These are phyloP conservation scores for Jaenimonas drosophilae DNA, from an alignment of 208 protist genomes.

Conservation along the genomic window DNA sequence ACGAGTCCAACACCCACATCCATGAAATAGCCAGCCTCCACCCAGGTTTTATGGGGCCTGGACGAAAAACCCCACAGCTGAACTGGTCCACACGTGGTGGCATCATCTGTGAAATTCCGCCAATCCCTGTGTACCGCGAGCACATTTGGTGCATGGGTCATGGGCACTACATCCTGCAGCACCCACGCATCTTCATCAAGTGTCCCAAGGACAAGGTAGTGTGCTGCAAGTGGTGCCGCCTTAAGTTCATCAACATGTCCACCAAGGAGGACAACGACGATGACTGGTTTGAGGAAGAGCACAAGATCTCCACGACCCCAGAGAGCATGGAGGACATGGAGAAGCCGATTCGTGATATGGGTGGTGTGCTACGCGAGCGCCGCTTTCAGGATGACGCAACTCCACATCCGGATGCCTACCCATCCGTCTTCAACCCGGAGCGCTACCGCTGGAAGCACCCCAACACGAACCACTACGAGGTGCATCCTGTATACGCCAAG, in stretches of 20 bases:
- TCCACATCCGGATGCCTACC: slow-evolving; percentile 76
- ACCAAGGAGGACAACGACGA: slow-evolving; percentile 83
- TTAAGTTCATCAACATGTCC: slow-evolving; percentile 88
- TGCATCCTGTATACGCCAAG: slow-evolving; percentile 64
- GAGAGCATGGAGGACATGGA: slow-evolving; percentile 65
- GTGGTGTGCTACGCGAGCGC: slow-evolving; percentile 54
- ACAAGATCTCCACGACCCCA: slow-evolving; percentile 79
- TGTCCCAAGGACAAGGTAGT: slow-evolving; percentile 67
- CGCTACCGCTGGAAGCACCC: slow-evolving; percentile 73
- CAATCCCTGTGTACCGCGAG: slow-evolving; percentile 71
- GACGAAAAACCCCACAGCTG: slow-evolving; percentile 69
- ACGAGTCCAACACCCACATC: slow-evolving; percentile 70
- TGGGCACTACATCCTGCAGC: slow-evolving; percentile 69
- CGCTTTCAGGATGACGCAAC: slow-evolving; percentile 75
- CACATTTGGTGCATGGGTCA: slow-evolving; percentile 87
- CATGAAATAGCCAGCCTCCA: slow-evolving; percentile 60
- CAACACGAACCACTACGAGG: slow-evolving; percentile 61
- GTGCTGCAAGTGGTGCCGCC: slow-evolving; percentile 79
- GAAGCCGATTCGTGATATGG: slow-evolving; percentile 69
- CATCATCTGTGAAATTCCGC: slow-evolving; percentile 84
- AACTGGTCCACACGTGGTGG: slow-evolving; percentile 74
- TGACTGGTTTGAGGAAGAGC: slow-evolving; percentile 81
- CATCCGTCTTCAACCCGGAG: slow-evolving; percentile 75
- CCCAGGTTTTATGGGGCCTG: slow-evolving; percentile 62
- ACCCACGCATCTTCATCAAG: slow-evolving; percentile 87